Percentiles rank a stretch among this genome's conserved stretches.
These are phyloP conservation scores for Teratosphaeriaceae sp. DNA, from an alignment of 2,329 filamentous ascomycete species.

Conservation along the genomic window DNA sequence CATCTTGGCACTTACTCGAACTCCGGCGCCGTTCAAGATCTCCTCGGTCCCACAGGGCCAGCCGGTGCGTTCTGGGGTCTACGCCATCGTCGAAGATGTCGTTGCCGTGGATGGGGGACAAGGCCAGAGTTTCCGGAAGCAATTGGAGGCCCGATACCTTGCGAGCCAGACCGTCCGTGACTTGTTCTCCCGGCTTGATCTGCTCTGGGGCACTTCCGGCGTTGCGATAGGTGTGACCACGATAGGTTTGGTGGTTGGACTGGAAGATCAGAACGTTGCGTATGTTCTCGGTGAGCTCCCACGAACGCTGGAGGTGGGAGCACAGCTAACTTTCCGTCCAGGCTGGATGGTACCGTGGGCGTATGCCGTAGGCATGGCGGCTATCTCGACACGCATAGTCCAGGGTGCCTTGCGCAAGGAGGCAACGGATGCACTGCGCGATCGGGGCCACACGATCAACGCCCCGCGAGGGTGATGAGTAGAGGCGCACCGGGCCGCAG, in stretches of 20 bases:
- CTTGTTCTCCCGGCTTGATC: conserved; percentile 5
- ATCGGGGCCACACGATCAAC: too few species aligned
- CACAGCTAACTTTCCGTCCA: background rate
- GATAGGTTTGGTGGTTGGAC: conserved; percentile 6
- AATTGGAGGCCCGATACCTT: conserved; percentile 6
- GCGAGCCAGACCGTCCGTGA: conserved; percentile 1
- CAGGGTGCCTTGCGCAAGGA: background rate
- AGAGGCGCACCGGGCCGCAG: too few species aligned
- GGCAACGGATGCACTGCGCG: background rate
- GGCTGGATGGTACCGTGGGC: background rate
- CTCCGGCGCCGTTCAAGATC: conserved; percentile 3
- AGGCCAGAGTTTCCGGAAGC: conserved; percentile 6
- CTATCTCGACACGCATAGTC: background rate
- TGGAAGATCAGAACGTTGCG: conserved; percentile 6
- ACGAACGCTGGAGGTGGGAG: background rate
- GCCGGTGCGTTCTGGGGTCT: conserved; percentile 3
- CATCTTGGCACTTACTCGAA: background rate
- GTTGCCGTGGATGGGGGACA: conserved; percentile 9
- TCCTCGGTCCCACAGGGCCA: conserved; percentile 1
- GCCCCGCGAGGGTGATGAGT: too few species aligned
- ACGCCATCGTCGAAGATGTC: conserved; percentile 10
- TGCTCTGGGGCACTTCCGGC: conserved; percentile 5
- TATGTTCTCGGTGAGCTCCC: conserved; percentile 8
- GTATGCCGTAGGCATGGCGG: background rate
- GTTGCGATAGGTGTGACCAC: background rate